Conservation (phyloP, 768 basidiomycete species). For the Filobasidium wieringae region DNA sequence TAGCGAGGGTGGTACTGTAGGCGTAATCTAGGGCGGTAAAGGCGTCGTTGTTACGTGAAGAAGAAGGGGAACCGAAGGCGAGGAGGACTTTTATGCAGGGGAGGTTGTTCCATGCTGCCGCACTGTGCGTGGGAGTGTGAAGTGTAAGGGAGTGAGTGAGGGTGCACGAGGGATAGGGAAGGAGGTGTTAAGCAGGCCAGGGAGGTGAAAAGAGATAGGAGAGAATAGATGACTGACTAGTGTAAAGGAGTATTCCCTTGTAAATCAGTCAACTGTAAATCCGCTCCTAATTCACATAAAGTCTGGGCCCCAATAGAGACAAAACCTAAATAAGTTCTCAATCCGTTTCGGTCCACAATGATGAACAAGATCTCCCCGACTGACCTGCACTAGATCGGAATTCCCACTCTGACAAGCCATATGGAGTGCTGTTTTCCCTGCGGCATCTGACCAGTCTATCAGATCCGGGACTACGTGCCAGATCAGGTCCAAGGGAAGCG, state of each 20-base stretch:
- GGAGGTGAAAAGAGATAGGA: constrained; percentile 50
- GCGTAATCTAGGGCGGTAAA: constrained; percentile 90
- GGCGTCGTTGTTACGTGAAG: constrained; percentile 75
- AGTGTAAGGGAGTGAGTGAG: no score
- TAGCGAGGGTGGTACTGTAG: constrained; percentile 48
- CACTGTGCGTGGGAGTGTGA: constrained; percentile 34
- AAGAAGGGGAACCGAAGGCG: constrained; percentile 73
- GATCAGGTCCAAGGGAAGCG: constrained; percentile 82
- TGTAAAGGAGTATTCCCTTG: constrained; percentile 87
- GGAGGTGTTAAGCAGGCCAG: constrained; percentile 3
- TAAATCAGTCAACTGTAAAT: constrained; percentile 77
- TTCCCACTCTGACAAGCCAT: constrained; percentile 79
- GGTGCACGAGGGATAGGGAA: no score
- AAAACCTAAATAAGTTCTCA: background rate
- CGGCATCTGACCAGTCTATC: constrained; percentile 81
- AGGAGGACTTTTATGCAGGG: constrained; percentile 71
- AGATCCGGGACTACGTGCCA: no score
- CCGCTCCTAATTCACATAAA: constrained; percentile 81
- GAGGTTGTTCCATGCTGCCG: constrained; percentile 37
- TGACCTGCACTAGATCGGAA: constrained; percentile 71
- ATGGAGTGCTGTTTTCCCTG: constrained; percentile 83
- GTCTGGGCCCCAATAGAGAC: constrained; percentile 48
- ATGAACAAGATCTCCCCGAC: constrained; percentile 27
- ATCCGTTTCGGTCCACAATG: no score
- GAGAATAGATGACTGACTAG: constrained; percentile 52